Percentiles rank a stretch among this genome's conserved stretches.
Evolutionary conservation across 352 stramenopile genomes (phyloP).

Genomic region (Elongisporangium undulatum): DNA sequence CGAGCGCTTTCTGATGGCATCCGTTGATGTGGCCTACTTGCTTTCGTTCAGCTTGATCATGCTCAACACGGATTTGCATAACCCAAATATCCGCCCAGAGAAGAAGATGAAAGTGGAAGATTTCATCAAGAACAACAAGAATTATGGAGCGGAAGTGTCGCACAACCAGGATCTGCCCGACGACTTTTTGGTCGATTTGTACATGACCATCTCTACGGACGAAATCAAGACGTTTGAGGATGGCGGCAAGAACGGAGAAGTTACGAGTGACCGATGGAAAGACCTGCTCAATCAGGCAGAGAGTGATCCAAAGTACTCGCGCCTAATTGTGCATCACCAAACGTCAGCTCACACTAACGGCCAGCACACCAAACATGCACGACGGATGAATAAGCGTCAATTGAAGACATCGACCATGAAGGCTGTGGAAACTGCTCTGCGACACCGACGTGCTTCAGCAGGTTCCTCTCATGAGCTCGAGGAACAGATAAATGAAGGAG

Average conservation of each 20-base stretch:
- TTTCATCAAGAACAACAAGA: conserved; percentile 89
- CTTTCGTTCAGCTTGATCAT: conserved; percentile 89
- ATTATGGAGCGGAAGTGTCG: conserved; percentile 86
- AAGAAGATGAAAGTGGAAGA: conserved; percentile 86
- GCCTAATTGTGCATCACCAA: conserved; percentile 53
- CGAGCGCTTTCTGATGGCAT: conserved; percentile 84
- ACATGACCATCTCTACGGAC: conserved; percentile 63
- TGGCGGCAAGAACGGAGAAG: conserved; percentile 65
- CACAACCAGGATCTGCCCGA: conserved; percentile 59
- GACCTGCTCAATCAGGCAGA: conserved; percentile 73
- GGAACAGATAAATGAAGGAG: background rate
- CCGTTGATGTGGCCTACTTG: conserved; percentile 86
- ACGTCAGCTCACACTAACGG: conserved; percentile 4
- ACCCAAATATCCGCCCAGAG: conserved; percentile 77
- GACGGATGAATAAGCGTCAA: background rate
- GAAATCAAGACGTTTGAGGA: conserved; percentile 85
- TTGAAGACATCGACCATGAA: background rate
- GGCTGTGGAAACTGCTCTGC: background rate
- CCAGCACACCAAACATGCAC: background rate
- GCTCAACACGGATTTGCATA: conserved; percentile 87
- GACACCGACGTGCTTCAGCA: background rate
- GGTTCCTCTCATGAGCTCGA: background rate
- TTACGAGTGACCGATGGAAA: conserved; percentile 77
- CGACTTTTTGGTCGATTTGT: conserved; percentile 73
- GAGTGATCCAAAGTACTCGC: conserved; percentile 50